phyloP scores from a whole-genome alignment of 495 filamentous ascomycete genomes.

The Aspergillus egyptiacus region DNA sequence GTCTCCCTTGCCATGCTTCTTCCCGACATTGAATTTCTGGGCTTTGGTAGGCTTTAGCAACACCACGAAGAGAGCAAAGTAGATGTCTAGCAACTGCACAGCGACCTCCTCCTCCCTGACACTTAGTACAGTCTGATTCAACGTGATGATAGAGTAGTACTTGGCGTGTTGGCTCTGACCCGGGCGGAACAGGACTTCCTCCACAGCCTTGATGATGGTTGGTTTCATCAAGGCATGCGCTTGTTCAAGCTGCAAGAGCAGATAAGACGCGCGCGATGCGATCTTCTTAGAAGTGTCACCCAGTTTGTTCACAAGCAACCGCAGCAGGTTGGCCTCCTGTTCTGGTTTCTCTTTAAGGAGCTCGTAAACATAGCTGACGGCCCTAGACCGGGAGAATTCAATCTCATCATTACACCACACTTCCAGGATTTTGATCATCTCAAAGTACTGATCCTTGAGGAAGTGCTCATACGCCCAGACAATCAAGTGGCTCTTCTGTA shows the following conservation, averaged over 20 bases:
- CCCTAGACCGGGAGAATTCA: slow-evolving; percentile 77
- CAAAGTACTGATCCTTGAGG: slow-evolving; percentile 87
- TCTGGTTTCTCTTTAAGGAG: slow-evolving; percentile 92
- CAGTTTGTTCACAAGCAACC: slow-evolving; percentile 90
- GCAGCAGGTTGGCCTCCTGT: slow-evolving; percentile 89
- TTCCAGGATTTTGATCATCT: slow-evolving; percentile 83
- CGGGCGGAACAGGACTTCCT: slow-evolving; percentile 83
- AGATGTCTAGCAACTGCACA: slow-evolving; percentile 74
- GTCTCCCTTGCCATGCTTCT: slow-evolving; percentile 22
- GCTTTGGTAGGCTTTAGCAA: slow-evolving; percentile 58
- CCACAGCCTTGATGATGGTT: slow-evolving; percentile 74
- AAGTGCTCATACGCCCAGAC: slow-evolving; percentile 93
- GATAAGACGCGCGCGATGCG: slow-evolving; percentile 82
- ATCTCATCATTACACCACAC: slow-evolving; percentile 90
- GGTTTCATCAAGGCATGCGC: slow-evolving; percentile 90
- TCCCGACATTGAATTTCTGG: slow-evolving; percentile 20
- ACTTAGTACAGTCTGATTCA: slow-evolving; percentile 93
- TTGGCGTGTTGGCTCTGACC: slow-evolving; percentile 82
- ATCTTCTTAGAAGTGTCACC: slow-evolving; percentile 93
- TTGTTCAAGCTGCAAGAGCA: slow-evolving; percentile 81
- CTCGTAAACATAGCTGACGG: slow-evolving; percentile 82
- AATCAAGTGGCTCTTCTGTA: slow-evolving; percentile 71
- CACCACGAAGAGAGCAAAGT: slow-evolving; percentile 78
- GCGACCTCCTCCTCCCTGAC: slow-evolving; percentile 77
- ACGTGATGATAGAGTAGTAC: slow-evolving; percentile 92